A percentile compares a stretch with the other conserved stretches of the same genome.
Conservation (phyloP, 2,329 filamentous ascomycete genomes). For the Mycosphaerella arachidis region DNA sequence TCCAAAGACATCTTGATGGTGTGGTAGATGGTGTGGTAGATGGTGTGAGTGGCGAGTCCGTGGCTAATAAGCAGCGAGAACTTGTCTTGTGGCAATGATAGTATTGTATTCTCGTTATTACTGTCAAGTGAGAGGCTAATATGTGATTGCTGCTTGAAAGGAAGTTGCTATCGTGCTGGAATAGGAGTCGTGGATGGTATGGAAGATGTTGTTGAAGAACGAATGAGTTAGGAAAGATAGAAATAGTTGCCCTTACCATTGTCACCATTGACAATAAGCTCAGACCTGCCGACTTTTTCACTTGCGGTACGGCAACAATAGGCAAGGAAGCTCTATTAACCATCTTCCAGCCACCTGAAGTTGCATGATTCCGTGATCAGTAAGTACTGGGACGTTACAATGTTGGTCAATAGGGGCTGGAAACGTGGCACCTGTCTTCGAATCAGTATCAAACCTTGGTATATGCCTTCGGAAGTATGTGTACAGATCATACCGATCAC, state of each 20-base stretch:
- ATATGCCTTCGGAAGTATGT: background rate
- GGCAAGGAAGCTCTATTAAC: background rate
- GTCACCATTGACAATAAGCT: background rate
- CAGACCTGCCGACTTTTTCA: background rate
- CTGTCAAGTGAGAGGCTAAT: background rate
- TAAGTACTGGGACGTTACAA: background rate
- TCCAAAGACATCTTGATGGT: too few relatives aligned
- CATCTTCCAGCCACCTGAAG: background rate
- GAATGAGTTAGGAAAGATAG: background rate
- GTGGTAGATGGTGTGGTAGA: background rate
- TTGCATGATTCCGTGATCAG: background rate
- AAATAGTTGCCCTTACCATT: background rate
- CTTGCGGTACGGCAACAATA: background rate
- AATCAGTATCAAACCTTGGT: background rate
- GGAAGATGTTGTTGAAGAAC: background rate
- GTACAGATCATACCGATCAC: background rate
- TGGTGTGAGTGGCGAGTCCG: too few relatives aligned
- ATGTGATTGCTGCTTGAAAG: background rate
- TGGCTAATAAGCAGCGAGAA: too few relatives aligned
- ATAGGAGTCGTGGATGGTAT: background rate
- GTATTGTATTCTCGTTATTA: background rate
- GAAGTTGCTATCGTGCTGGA: background rate
- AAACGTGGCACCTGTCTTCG: background rate
- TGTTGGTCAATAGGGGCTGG: background rate
- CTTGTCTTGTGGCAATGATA: background rate